Percentiles rank a stretch among this genome's conserved stretches.
Conservation (phyloP, 345 rosid genomes). For the Heritiera fomes region DNA sequence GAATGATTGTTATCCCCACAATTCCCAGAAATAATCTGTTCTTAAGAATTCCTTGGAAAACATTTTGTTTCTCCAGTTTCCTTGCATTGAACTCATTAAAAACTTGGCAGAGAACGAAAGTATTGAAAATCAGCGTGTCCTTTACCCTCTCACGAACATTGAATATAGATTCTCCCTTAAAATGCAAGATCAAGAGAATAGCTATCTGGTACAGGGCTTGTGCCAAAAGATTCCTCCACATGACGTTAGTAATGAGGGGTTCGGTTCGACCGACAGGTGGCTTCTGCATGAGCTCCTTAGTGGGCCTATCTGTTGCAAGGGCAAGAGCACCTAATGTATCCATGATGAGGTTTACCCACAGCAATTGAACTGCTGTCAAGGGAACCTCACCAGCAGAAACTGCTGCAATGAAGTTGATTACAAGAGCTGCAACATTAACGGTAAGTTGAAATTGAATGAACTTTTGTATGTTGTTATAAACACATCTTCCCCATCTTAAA, state of each 20-base stretch:
- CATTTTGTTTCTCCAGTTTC: slow-evolving; percentile 67
- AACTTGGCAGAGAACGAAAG: slow-evolving; percentile 63
- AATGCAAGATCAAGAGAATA: slow-evolving; percentile 54
- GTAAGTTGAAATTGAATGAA: slow-evolving; percentile 75
- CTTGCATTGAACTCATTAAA: slow-evolving; percentile 72
- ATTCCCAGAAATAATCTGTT: slow-evolving; percentile 57
- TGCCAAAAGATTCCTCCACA: slow-evolving; percentile 71
- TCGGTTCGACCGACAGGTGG: slow-evolving; percentile 51
- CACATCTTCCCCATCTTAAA: slow-evolving; percentile 65
- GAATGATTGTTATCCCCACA: slow-evolving; percentile 56
- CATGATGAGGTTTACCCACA: slow-evolving; percentile 76
- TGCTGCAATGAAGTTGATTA: slow-evolving; percentile 62
- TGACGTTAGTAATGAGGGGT: slow-evolving; percentile 62
- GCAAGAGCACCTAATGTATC: slow-evolving; percentile 72
- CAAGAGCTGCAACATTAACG: slow-evolving; percentile 59
- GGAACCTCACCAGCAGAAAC: slow-evolving; percentile 62
- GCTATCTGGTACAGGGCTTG: slow-evolving; percentile 62
- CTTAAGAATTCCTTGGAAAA: slow-evolving; percentile 56
- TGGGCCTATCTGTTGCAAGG: slow-evolving; percentile 64
- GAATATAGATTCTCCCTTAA: slow-evolving; percentile 56
- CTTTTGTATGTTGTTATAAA: slow-evolving; percentile 59
- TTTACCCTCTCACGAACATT: slow-evolving; percentile 42
- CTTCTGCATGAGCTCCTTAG: slow-evolving; percentile 52
- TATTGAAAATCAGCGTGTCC: slow-evolving; percentile 61
- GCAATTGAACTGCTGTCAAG: slow-evolving; percentile 55